Evolutionary conservation across 2,329 filamentous ascomycete species (phyloP).

Genomic region (Fusarium siculi): DNA sequence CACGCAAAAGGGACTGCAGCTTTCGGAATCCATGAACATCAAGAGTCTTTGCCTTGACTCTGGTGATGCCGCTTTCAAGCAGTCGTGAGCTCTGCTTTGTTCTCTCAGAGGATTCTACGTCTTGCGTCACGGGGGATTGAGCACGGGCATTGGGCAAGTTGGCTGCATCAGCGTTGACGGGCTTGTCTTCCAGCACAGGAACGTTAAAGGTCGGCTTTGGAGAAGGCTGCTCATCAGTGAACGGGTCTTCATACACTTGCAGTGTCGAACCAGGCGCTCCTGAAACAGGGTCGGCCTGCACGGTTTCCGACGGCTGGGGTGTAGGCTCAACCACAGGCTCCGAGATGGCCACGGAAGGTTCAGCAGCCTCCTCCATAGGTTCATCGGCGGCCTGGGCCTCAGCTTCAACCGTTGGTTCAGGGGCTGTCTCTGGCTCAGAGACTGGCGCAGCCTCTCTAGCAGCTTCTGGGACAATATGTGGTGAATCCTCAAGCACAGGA

Average conservation of each 20-base stretch:
- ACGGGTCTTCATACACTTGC: constrained; percentile 72
- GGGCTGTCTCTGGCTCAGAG: background rate
- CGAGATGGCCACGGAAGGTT: background rate
- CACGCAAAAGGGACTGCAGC: constrained; percentile 78
- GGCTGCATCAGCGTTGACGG: constrained; percentile 66
- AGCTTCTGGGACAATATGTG: constrained; percentile 8
- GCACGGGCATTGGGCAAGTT: constrained; percentile 44
- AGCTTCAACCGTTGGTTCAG: background rate
- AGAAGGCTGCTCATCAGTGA: constrained; percentile 60
- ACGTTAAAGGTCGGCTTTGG: constrained; percentile 58
- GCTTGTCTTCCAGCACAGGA: constrained; percentile 68
- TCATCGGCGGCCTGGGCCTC: constrained; percentile 48
- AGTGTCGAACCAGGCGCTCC: constrained; percentile 44
- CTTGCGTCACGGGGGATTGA: constrained; percentile 34
- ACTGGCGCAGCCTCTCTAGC: constrained; percentile 6
- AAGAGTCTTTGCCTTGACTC: constrained; percentile 76
- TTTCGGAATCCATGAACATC: constrained; percentile 85
- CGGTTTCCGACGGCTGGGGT: constrained; percentile 1
- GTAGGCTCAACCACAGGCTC: constrained; percentile 25
- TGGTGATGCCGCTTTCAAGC: constrained; percentile 78
- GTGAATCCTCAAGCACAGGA: constrained; percentile 20
- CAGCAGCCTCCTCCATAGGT: constrained; percentile 35
- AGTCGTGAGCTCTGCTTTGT: constrained; percentile 68
- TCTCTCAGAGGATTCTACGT: constrained; percentile 57
- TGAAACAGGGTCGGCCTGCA: constrained; percentile 17